Evolutionary conservation across 2,329 filamentous ascomycete genomes (phyloP).

Genomic region (Blastomyces percursus): DNA sequence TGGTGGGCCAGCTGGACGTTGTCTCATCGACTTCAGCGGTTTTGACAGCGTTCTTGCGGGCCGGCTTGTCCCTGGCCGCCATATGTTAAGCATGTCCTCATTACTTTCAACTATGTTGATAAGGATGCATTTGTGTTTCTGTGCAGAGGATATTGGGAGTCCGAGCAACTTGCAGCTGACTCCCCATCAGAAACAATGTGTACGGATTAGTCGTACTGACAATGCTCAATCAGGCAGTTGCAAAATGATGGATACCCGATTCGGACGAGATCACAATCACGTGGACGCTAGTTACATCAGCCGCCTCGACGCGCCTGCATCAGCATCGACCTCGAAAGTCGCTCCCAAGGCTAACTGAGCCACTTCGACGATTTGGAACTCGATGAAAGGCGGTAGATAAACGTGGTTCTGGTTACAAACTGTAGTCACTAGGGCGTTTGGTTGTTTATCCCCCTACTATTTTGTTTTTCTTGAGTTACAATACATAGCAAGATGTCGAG

Average conservation of each 20-base stretch:
- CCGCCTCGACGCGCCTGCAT: background rate
- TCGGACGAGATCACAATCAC: background rate
- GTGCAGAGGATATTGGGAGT: background rate
- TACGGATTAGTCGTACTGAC: too few relatives aligned
- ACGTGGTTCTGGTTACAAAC: background rate
- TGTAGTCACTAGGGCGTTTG: background rate
- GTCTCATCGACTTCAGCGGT: background rate
- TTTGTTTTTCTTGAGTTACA: slow-evolving; percentile 4
- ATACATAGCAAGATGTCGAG: slow-evolving; percentile 21
- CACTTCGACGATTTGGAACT: background rate
- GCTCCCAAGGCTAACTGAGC: background rate
- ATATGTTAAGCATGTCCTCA: background rate
- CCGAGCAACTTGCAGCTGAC: too few relatives aligned
- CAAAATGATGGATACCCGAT: too few relatives aligned
- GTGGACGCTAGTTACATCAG: background rate
- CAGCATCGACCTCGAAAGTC: background rate
- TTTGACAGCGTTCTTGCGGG: background rate
- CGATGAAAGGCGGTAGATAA: background rate
- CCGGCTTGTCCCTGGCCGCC: background rate
- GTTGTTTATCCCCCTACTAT: background rate
- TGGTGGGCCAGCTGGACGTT: background rate
- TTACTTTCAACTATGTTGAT: background rate
- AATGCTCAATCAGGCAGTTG: too few relatives aligned
- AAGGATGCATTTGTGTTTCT: background rate
- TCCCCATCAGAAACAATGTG: too few relatives aligned